A percentile compares a stretch with the other conserved stretches of the same genome.
Conservation (phyloP, 441 rosid species). For the Croton setiger region DNA sequence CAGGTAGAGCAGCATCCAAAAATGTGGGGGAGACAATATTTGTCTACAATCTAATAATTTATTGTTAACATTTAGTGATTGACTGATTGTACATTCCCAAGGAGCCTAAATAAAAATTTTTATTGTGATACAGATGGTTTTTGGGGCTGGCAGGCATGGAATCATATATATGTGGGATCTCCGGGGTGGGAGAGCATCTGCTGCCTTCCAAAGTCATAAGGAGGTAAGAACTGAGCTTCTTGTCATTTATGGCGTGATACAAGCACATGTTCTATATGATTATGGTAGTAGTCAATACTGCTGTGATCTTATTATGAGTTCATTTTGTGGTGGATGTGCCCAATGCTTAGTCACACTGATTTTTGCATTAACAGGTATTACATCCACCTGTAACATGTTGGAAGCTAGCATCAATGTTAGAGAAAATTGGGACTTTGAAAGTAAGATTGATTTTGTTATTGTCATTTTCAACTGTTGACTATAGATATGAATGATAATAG, state of each 20-base stretch:
- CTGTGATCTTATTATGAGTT: not conserved
- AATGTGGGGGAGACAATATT: not conserved
- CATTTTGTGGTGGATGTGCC: not conserved
- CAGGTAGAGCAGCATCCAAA: not conserved
- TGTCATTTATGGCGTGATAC: not conserved
- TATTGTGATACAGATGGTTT: slow-evolving; percentile 45
- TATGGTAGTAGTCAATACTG: not conserved
- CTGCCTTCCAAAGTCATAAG: slow-evolving; percentile 61
- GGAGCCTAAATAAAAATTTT: not conserved
- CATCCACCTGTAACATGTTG: slow-evolving; percentile 53
- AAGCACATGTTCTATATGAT: not conserved
- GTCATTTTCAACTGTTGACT: not conserved
- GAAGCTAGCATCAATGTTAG: slow-evolving; percentile 66
- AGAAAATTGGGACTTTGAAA: slow-evolving; percentile 64
- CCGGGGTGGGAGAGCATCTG: slow-evolving; percentile 75
- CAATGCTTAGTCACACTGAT: not conserved
- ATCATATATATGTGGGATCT: slow-evolving; percentile 81
- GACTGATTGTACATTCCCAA: not conserved
- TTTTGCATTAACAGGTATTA: slow-evolving; percentile 39
- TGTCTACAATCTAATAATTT: not conserved
- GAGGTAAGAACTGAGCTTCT: slow-evolving; percentile 40
- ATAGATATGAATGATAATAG: not conserved
- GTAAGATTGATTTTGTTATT: slow-evolving; percentile 29
- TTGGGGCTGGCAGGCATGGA: slow-evolving; percentile 81
- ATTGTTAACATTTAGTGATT: not conserved